phyloP scores from a whole-genome alignment of 176 grass and related monocot species.

The Oryza punctata region DNA sequence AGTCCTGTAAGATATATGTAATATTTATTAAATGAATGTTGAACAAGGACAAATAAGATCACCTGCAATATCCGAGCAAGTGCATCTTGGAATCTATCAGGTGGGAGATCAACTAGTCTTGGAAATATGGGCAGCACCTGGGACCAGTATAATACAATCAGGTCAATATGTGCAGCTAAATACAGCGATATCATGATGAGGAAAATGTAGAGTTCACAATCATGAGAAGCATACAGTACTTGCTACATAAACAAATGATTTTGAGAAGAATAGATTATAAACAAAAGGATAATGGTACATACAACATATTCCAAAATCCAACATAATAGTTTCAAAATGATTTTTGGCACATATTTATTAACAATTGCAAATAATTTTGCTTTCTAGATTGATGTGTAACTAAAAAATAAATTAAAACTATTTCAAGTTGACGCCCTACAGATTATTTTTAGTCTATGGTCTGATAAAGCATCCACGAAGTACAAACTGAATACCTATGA shows the following conservation, averaged over 20 bases:
- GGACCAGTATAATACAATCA: constrained; percentile 25
- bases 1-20: not conserved
- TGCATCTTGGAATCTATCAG: constrained; percentile 88
- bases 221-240: not conserved
- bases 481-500: constrained; percentile 16
- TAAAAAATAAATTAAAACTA: constrained; percentile 28
- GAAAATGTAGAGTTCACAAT: not conserved
- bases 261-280: constrained; percentile 1
- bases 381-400: not conserved
- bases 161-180: not conserved
- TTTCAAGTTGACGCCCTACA: not conserved
- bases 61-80: constrained; percentile 99
- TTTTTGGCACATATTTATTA: constrained; percentile 6
- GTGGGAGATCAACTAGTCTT: constrained; percentile 86
- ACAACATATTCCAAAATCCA: not conserved
- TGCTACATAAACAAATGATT: not conserved
- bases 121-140: constrained; percentile 97
- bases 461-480: constrained; percentile 13
- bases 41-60: constrained; percentile 16
- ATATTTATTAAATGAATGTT: constrained; percentile 9
- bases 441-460: constrained; percentile 9
- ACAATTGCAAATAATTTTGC: constrained; percentile 13
- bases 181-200: not conserved
- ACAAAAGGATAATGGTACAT: constrained; percentile 12
- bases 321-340: not conserved